A percentile compares a stretch with the other conserved stretches of the same genome.
phyloP scores from a whole-genome alignment of 2,329 filamentous ascomycete genomes.

The Dothideomycetes sp. region DNA sequence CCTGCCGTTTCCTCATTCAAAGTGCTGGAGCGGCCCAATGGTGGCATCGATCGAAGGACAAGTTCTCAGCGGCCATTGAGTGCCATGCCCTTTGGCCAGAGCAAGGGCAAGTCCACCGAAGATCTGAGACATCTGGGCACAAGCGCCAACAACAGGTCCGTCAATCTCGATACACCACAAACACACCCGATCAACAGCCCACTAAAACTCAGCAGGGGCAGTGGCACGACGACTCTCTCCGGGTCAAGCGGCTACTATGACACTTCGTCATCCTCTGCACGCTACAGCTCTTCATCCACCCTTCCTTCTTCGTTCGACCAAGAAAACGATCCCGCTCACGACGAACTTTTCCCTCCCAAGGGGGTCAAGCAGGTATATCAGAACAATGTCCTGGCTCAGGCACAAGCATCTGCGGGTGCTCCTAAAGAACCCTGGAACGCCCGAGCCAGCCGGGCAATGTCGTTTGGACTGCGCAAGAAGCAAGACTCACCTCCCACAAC shows the following conservation, averaged over 20 bases:
- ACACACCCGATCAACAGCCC: conserved; percentile 27
- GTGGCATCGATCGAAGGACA: conserved; percentile 18
- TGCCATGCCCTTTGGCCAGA: conserved; percentile 21
- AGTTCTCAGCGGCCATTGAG: conserved; percentile 21
- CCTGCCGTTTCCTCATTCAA: conserved; percentile 34
- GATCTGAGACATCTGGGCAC: conserved; percentile 20
- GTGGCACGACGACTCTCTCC: conserved; percentile 38
- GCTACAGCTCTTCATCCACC: conserved; percentile 44
- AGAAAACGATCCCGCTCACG: conserved; percentile 22
- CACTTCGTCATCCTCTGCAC: conserved; percentile 33
- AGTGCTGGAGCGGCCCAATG: conserved; percentile 40
- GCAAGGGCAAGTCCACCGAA: conserved; percentile 21
- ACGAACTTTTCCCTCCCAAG: conserved; percentile 24
- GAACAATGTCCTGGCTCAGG: conserved; percentile 27
- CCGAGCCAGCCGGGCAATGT: conserved; percentile 41
- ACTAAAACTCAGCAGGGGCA: conserved; percentile 30
- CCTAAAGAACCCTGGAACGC: conserved; percentile 17
- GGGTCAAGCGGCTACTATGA: conserved; percentile 32
- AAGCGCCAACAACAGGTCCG: conserved; percentile 20
- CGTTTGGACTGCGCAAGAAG: conserved; percentile 33
- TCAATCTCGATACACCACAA: conserved; percentile 18
- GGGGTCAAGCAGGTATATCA: conserved; percentile 29
- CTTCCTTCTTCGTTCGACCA: conserved; percentile 43
- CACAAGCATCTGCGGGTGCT: conserved; percentile 7
- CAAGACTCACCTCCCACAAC: conserved; percentile 11